These are phyloP conservation scores for Leucosporidium yakuticum DNA, from an alignment of 768 basidiomycete genomes.

Conservation along the genomic window DNA sequence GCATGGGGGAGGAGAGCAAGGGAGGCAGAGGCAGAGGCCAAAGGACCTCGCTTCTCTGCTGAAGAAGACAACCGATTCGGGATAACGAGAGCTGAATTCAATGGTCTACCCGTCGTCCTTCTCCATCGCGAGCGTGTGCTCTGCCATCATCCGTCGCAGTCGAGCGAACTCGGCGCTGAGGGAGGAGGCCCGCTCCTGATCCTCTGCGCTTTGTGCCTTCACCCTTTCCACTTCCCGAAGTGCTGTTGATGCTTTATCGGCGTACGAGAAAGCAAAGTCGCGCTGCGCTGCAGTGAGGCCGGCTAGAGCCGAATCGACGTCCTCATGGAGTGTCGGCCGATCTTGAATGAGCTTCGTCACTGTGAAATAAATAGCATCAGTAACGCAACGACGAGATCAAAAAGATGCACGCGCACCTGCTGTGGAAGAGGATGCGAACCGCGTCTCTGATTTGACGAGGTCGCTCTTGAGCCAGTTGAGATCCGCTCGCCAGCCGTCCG, in stretches of 20 bases:
- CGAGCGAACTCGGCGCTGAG: conserved; percentile 7
- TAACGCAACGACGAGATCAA: too few relatives aligned
- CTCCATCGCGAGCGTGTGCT: not conserved
- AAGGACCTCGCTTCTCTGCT: too few relatives aligned
- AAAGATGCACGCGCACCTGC: too few relatives aligned
- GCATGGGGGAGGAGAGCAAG: too few relatives aligned
- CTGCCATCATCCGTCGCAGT: conserved; percentile 10
- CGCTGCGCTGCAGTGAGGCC: not conserved
- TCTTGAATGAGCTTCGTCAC: conserved; percentile 12
- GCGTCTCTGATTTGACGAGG: conserved; percentile 66
- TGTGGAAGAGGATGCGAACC: not conserved
- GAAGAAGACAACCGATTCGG: too few relatives aligned
- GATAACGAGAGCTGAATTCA: too few relatives aligned
- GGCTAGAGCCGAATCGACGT: not conserved
- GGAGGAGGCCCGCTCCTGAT: not conserved
- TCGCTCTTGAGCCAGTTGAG: conserved; percentile 65
- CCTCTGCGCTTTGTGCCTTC: not conserved
- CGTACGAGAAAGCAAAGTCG: not conserved
- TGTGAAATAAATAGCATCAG: not conserved
- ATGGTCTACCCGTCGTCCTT: too few relatives aligned
- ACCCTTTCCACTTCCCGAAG: not conserved
- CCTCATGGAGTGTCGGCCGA: not conserved
- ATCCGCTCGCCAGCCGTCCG: conserved; percentile 67
- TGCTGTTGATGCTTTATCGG: not conserved
- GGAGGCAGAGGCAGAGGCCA: too few relatives aligned